phyloP scores from a whole-genome alignment of 2,329 filamentous ascomycete genomes.

The Rutstroemia sydowiana region DNA sequence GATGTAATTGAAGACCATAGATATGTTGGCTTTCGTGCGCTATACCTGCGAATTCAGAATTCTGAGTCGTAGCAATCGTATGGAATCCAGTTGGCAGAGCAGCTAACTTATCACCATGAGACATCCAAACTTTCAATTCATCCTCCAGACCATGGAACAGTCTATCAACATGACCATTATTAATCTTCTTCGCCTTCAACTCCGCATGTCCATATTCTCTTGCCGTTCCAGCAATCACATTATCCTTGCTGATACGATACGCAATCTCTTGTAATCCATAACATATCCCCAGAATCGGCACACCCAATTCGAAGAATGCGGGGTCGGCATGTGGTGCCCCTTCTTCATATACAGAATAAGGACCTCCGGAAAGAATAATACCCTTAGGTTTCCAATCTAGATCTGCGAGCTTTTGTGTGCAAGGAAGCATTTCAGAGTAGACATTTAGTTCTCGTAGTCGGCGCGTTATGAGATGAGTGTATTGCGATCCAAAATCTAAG shows the following conservation, averaged over 20 bases:
- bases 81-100: slow-evolving; percentile 66
- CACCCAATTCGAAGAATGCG: slow-evolving; percentile 54
- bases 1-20: slow-evolving; percentile 51
- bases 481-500: slow-evolving; percentile 66
- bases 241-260: slow-evolving; percentile 54
- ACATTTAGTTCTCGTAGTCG: slow-evolving; percentile 72
- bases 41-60: slow-evolving; percentile 74
- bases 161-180: slow-evolving; percentile 56
- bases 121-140: slow-evolving; percentile 72
- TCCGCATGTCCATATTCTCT: slow-evolving; percentile 35
- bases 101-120: slow-evolving; percentile 78
- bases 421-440: slow-evolving; percentile 83
- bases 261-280: slow-evolving; percentile 63
- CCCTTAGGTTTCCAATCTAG: slow-evolving; percentile 75
- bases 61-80: slow-evolving; percentile 66
- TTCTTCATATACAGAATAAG: slow-evolving; percentile 72
- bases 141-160: slow-evolving; percentile 73
- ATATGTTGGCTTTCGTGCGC: slow-evolving; percentile 63
- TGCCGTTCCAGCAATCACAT: slow-evolving; percentile 58
- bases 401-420: slow-evolving; percentile 73
- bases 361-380: slow-evolving; percentile 68
- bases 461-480: slow-evolving; percentile 57
- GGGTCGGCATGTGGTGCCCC: slow-evolving; percentile 75
- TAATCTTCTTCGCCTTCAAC: slow-evolving; percentile 51
- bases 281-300: slow-evolving; percentile 32